Conservation (phyloP, 805 yeast species). For the Hanseniaspora hatyaiensis region DNA sequence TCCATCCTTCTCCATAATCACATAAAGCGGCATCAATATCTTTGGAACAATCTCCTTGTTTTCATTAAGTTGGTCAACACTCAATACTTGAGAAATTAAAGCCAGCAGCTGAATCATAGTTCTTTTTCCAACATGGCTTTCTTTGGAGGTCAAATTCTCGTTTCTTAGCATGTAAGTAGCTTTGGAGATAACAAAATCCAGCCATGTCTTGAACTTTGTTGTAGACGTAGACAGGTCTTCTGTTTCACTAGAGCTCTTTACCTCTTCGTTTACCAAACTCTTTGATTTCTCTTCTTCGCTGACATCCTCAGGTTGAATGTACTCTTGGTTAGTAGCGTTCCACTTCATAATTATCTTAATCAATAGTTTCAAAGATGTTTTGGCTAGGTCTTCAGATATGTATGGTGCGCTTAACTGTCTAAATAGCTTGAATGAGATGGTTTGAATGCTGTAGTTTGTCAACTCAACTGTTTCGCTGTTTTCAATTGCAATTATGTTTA, state of each 20-base stretch:
- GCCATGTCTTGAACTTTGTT: constrained; percentile 22
- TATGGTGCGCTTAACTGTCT: constrained; percentile 77
- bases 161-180: constrained; percentile 53
- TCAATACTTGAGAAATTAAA: constrained; percentile 44
- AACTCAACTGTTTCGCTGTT: constrained; percentile 32
- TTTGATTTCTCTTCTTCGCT: constrained; percentile 17
- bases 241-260: constrained; percentile 20
- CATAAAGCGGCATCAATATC: constrained; percentile 44
- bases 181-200: constrained; percentile 40
- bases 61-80: constrained; percentile 36
- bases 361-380: constrained; percentile 55
- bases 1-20: constrained; percentile 35
- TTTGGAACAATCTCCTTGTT: constrained; percentile 20
- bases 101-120: constrained; percentile 62
- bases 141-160: constrained; percentile 42
- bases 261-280: constrained; percentile 24
- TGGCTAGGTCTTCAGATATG: constrained; percentile 50
- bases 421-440: constrained; percentile 51
- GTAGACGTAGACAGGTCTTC: constrained; percentile 17
- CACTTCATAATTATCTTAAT: constrained; percentile 50
- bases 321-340: constrained; percentile 38
- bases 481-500: constrained; percentile 43
- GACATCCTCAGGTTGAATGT: constrained; percentile 24
- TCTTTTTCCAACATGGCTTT: constrained; percentile 49
- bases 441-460: constrained; percentile 44